These are phyloP conservation scores for Ilyonectria robusta DNA, from an alignment of 2,329 filamentous ascomycete species.

Conservation along the genomic window DNA sequence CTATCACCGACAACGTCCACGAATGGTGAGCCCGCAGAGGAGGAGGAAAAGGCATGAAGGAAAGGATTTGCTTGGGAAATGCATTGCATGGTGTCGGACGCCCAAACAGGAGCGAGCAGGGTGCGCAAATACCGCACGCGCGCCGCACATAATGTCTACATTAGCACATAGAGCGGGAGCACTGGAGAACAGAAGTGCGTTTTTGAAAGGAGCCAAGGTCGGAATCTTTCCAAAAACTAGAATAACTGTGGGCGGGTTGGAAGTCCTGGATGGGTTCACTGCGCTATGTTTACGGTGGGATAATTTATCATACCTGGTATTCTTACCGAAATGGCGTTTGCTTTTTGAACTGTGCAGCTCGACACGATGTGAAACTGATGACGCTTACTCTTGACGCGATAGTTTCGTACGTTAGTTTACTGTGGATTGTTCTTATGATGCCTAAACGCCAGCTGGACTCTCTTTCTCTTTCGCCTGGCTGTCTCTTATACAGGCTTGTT, in stretches of 20 bases:
- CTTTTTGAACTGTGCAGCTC: neutral
- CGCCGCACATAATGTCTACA: conserved; percentile 57
- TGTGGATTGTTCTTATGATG: neutral
- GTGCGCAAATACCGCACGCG: conserved; percentile 46
- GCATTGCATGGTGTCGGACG: conserved; percentile 46
- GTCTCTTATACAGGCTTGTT: neutral
- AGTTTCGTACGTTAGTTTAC: neutral
- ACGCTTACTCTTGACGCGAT: neutral
- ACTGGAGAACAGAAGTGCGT: conserved; percentile 29
- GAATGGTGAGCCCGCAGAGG: conserved; percentile 31
- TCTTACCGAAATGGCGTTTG: conserved; percentile 16
- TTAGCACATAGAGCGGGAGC: conserved; percentile 42
- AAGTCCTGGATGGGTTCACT: conserved; percentile 26
- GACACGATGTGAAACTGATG: neutral
- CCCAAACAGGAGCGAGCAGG: conserved; percentile 31
- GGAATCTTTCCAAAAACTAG: conserved; percentile 29
- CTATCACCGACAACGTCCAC: conserved; percentile 39
- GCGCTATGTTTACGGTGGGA: conserved; percentile 14
- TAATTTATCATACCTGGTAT: conserved; percentile 21
- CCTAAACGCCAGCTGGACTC: neutral
- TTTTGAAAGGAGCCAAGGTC: conserved; percentile 33
- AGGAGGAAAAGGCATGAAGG: conserved; percentile 41
- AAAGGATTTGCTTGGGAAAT: conserved; percentile 36
- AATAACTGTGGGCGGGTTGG: conserved; percentile 26
- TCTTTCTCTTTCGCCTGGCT: neutral